Evolutionary conservation across 140 eudicot genomes (phyloP).

Genomic region (Anethum foeniculum): DNA sequence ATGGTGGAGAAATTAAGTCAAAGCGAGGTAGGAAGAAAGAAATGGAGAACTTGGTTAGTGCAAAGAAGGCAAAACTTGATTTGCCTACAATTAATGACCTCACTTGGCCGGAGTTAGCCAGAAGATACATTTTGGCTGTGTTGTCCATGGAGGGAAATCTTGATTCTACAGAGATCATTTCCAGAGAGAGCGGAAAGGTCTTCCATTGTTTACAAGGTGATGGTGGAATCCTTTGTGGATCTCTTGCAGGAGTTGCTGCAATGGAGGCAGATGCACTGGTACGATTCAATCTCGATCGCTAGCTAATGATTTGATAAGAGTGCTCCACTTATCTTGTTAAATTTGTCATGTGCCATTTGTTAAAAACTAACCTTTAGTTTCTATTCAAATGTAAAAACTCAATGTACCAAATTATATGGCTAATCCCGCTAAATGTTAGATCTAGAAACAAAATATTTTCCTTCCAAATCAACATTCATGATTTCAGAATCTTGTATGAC

Average conservation of each 20-base stretch:
- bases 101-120: conserved; percentile 89
- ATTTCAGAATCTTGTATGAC: neutral
- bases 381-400: neutral
- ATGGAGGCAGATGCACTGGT: conserved; percentile 98
- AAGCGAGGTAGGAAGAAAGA: conserved; percentile 81
- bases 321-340: neutral
- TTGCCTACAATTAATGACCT: conserved; percentile 70
- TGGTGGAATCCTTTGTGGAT: conserved; percentile 85
- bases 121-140: conserved; percentile 62
- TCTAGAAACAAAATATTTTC: neutral
- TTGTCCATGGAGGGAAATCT: conserved; percentile 67
- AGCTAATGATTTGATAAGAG: neutral
- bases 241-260: conserved; percentile 80
- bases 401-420: neutral
- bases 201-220: conserved; percentile 88
- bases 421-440: neutral
- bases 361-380: neutral
- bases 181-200: conserved; percentile 45
- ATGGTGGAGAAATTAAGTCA: conserved; percentile 59
- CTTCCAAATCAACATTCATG: neutral
- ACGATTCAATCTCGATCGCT: conserved; percentile 22
- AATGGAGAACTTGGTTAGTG: conserved; percentile 38
- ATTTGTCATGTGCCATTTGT: neutral
- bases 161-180: conserved; percentile 55
- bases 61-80: conserved; percentile 52